Conservation (phyloP, 148 eudicot species). For the Limonium bicolor region DNA sequence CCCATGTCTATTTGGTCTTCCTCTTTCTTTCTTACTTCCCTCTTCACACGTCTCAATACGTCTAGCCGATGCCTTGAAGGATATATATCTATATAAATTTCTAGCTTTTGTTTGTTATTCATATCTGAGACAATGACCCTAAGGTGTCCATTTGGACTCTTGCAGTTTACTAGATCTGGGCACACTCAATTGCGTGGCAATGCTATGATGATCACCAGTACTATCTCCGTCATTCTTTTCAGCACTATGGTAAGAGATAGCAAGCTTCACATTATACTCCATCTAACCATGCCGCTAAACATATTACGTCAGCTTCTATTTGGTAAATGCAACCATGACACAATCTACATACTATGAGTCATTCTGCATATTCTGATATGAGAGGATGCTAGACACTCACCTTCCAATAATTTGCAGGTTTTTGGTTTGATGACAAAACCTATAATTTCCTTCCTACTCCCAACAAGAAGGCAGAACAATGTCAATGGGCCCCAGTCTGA, state of each 20-base stretch:
- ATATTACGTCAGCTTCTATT: neutral
- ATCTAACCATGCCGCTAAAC: neutral
- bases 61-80: too few relatives aligned
- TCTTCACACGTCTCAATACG: too few relatives aligned
- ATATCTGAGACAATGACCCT: too few relatives aligned
- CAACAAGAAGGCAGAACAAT: conserved; percentile 19
- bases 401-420: conserved; percentile 18
- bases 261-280: neutral
- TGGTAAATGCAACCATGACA: neutral
- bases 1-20: too few relatives aligned
- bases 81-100: neutral
- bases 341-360: neutral
- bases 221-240: conserved; percentile 62
- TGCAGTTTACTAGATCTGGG: conserved; percentile 48
- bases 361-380: too few relatives aligned
- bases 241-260: conserved; percentile 65
- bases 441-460: conserved; percentile 37
- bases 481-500: conserved; percentile 16
- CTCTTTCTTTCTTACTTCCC: too few relatives aligned
- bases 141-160: neutral
- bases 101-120: neutral
- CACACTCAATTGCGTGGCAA: conserved; percentile 17
- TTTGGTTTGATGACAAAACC: conserved; percentile 57
- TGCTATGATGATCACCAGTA: conserved; percentile 63
- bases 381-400: neutral